These are phyloP conservation scores for Pseudogymnoascus sp. DNA, from an alignment of 2,329 filamentous ascomycete species.

Conservation along the genomic window DNA sequence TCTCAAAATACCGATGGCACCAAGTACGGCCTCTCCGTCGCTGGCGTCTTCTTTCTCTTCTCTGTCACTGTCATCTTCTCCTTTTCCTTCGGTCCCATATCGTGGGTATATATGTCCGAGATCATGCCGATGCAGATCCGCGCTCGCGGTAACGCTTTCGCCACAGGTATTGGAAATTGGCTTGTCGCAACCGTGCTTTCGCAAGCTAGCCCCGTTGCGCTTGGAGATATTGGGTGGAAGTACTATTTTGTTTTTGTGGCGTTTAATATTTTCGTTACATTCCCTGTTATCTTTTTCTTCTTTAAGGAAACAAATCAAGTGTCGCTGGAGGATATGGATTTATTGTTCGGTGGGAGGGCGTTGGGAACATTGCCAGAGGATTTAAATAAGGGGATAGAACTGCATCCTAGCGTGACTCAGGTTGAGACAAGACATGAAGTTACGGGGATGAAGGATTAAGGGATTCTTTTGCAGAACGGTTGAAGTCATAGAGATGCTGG, in stretches of 20 bases:
- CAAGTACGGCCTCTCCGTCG: constrained; percentile 43
- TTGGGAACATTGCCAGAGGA: constrained; percentile 38
- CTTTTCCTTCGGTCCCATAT: constrained; percentile 49
- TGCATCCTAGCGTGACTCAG: neutral
- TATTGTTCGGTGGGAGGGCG: constrained; percentile 45
- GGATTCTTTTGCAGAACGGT: too few species aligned
- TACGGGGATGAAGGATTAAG: neutral
- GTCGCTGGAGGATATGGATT: constrained; percentile 48
- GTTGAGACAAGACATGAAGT: neutral
- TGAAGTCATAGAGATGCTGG: too few species aligned
- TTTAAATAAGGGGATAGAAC: constrained; percentile 27
- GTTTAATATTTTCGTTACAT: constrained; percentile 32
- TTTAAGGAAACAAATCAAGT: constrained; percentile 45
- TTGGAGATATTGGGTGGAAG: constrained; percentile 40
- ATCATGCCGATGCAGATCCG: constrained; percentile 60
- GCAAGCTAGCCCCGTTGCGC: constrained; percentile 47
- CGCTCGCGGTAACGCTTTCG: constrained; percentile 47
- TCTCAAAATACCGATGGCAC: constrained; percentile 38
- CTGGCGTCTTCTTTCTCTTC: constrained; percentile 59
- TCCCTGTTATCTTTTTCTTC: constrained; percentile 40
- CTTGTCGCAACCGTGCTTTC: constrained; percentile 49
- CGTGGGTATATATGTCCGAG: constrained; percentile 58
- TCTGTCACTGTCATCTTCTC: constrained; percentile 51
- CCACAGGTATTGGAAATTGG: constrained; percentile 51
- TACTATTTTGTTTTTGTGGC: constrained; percentile 51